Base-by-base conservation (phyloP, 805 yeast species). In the Yarrowia sp. region DNA sequence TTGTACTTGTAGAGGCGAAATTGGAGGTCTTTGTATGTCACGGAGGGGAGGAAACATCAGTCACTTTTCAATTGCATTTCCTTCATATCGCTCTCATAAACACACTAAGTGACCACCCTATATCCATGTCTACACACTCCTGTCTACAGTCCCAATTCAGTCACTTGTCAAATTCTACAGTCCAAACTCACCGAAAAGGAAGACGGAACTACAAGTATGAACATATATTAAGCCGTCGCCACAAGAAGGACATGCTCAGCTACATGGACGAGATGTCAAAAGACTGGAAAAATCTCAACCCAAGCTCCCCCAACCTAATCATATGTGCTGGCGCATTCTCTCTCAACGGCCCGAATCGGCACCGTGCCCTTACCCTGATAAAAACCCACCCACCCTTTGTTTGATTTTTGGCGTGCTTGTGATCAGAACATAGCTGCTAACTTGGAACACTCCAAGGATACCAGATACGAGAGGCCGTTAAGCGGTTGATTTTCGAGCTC, bases 351-450 rank as follows among this genome's bases (percentile, higher is more conserved):
- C 58, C 43, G 15, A 52, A 19, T 14, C 17, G 58, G 58, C 30
- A 52, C 4, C 9, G 17, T 4, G 10, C 58, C 58, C 58, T 12
- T 5, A 52, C 58, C 58, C 58, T 52, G 58, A 52, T 52, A 52
- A 52, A 38, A 52, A 52, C 58, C 43, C 58, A 38, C 58, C 58
- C 14, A 52, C 58, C 56, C 58, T 52, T 52, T 36, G 58, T 52
- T 38, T 36, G 58, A 52, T 38, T 52, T 52, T 52, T 52, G 43
- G 58, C 58, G 43, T 52, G 58, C 58, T 52, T 52, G 58, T 52
- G 58, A 52, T 52, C 58, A 52, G 58, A 52, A 52, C 58, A 52
- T 52, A 36, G 30, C 58, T 19, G 58, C 34, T 38, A 36, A 52
- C 58, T 52, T 52, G 58, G 58, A 52, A 52, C 43, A 15, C 34